These are phyloP conservation scores for Yueomyces sp. DNA, from an alignment of 805 yeast species.

Conservation along the genomic window DNA sequence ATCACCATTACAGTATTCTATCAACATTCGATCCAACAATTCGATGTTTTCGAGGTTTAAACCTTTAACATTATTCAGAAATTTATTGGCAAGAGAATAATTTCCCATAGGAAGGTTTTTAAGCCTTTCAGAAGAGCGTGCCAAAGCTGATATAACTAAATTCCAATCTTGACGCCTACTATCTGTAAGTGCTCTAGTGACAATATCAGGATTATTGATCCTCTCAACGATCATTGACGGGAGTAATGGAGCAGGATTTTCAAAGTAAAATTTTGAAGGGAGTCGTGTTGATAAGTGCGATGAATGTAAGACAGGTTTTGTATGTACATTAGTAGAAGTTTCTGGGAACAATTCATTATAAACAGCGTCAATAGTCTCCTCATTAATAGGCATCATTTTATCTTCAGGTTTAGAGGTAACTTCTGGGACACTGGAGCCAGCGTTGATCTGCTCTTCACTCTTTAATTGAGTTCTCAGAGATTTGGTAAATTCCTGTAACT, in stretches of 20 bases:
- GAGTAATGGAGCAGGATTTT: slow-evolving; percentile 7
- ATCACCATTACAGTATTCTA: slow-evolving; percentile 7
- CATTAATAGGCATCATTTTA: too few relatives aligned
- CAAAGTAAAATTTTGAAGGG: not conserved
- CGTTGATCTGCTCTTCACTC: not conserved
- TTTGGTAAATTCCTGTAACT: slow-evolving; percentile 17
- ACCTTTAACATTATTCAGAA: slow-evolving; percentile 4
- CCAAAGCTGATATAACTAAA: slow-evolving; percentile 11
- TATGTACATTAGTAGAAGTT: not conserved
- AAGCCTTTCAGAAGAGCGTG: slow-evolving; percentile 6
- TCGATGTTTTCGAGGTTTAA: slow-evolving; percentile 16
- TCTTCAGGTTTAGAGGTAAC: too few relatives aligned
- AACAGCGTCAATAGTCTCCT: too few relatives aligned
- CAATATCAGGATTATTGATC: slow-evolving; percentile 13
- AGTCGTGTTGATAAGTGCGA: too few relatives aligned
- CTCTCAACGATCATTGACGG: slow-evolving; percentile 10
- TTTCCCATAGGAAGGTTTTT: slow-evolving; percentile 2
- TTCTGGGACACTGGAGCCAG: too few relatives aligned
- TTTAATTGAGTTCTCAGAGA: slow-evolving; percentile 7
- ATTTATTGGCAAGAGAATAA: not conserved
- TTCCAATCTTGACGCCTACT: slow-evolving; percentile 17
- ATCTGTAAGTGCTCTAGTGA: slow-evolving; percentile 12
- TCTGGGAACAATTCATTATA: not conserved
- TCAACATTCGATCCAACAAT: slow-evolving; percentile 16
- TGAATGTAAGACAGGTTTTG: not conserved